Base-by-base conservation (phyloP, 192 early-diverging fungal genomes). In the Phycomyces nitens region DNA sequence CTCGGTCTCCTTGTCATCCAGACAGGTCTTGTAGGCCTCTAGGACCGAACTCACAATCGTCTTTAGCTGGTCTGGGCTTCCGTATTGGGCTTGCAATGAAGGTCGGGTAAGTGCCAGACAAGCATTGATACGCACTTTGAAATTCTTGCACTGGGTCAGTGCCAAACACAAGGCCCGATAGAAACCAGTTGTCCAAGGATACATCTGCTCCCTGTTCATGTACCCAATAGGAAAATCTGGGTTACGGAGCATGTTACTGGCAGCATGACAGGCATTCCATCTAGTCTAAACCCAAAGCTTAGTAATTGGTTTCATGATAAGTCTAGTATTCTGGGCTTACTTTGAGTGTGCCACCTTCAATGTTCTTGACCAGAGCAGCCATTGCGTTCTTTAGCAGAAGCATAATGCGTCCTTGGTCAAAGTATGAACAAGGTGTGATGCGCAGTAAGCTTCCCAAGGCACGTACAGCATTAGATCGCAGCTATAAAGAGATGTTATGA, bases 231-330 rank as follows among this genome's bases (percentile, higher is more conserved):
- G 89, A 58, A 87, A 80, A 24, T 72, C 52, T 12, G 69, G 29
- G 42, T 81, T 80, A 1, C 64, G 49, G 3, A 92, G 71, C n/a
- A 88, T 78, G 56, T 88, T 88, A 41, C 75, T 68, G 23, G 87
- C 74, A 1, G 86, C 84, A 64, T 91, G 78, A 72, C 89, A 90
- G 0, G 89, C 87, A 69, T 92, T 92, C 91, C 89, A 92, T 7
- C 91, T 81, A 15, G 80, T 76, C 87, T 91, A 53, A 34, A 34
- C 7, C 2, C 29, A 34, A 34, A 34, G 29, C 2, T 34, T 7
- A 34, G 29, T 34, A 2, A n/a, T n/a, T n/a, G n/a, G n/a, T n/a
- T n/a, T n/a, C n/a, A n/a, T n/a, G n/a, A n/a, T n/a, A n/a, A n/a
- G n/a, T n/a, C n/a, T n/a, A n/a, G n/a, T n/a, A n/a, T n/a, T n/a